These are phyloP conservation scores for Chalaropsis thielavioides DNA, from an alignment of 2,329 filamentous ascomycete species.

Conservation along the genomic window DNA sequence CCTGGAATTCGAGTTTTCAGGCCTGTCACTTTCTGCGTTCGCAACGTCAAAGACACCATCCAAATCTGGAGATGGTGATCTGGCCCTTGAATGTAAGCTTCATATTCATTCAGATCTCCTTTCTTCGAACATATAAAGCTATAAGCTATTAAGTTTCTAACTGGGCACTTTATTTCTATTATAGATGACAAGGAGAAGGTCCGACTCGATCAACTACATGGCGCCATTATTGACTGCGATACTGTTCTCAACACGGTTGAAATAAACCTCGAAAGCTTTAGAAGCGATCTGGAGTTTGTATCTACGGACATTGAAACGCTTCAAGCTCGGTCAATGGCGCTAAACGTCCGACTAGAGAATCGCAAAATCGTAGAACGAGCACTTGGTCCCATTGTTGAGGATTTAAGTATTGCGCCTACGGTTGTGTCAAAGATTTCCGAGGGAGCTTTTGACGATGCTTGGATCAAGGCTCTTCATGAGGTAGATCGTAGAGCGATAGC, in stretches of 20 bases:
- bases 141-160: background rate
- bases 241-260: constrained; percentile 88
- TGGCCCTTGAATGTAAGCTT: constrained; percentile 12
- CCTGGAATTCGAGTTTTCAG: constrained; percentile 63
- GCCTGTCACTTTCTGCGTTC: constrained; percentile 61
- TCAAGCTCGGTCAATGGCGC: constrained; percentile 67
- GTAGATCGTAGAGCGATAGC: constrained; percentile 62
- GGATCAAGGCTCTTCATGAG: constrained; percentile 70
- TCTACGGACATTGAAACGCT: constrained; percentile 91
- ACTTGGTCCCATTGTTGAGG: constrained; percentile 77
- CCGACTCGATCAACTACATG: constrained; percentile 81
- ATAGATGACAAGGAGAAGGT: constrained; percentile 64
- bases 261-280: constrained; percentile 80
- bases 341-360: constrained; percentile 79
- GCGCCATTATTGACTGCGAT: constrained; percentile 79
- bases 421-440: constrained; percentile 77
- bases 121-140: background rate
- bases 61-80: background rate
- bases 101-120: background rate
- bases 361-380: constrained; percentile 78
- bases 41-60: constrained; percentile 27
- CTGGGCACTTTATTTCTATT: background rate
- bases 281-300: constrained; percentile 79
- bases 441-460: constrained; percentile 76
- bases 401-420: constrained; percentile 73